Conservation (phyloP, 768 basidiomycete species). For the Tulasnella sp. region DNA sequence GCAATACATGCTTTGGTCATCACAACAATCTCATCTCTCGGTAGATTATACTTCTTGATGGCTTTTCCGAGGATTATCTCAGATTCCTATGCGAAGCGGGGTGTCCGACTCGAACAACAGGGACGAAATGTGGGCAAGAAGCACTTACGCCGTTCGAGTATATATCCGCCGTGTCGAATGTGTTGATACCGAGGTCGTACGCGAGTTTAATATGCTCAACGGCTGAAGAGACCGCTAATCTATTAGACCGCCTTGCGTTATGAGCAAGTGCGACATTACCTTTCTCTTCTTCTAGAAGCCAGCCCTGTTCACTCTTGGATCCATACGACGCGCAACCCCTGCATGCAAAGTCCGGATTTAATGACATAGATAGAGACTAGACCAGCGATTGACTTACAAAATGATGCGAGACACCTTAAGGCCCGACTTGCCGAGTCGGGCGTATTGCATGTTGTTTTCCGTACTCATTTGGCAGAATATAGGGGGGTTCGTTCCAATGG, state of each 20-base stretch:
- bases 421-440: neutral
- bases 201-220: conserved; percentile 18
- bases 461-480: too few relatives aligned
- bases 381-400: neutral
- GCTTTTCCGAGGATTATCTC: conserved; percentile 64
- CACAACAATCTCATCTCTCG: conserved; percentile 59
- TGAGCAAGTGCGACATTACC: conserved; percentile 27
- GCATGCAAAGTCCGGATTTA: conserved; percentile 24
- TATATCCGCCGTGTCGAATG: conserved; percentile 31
- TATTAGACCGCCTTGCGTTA: too few relatives aligned
- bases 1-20: conserved; percentile 53
- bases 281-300: conserved; percentile 47
- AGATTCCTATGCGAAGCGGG: conserved; percentile 28
- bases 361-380: neutral
- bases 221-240: neutral
- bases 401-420: neutral
- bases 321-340: conserved; percentile 60
- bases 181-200: conserved; percentile 23
- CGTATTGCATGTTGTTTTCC: neutral
- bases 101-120: neutral
- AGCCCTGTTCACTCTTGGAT: conserved; percentile 43
- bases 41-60: conserved; percentile 43
- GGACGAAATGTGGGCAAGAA: neutral
- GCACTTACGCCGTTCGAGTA: conserved; percentile 50
- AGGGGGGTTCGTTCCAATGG: too few relatives aligned